A percentile compares a stretch with the other conserved stretches of the same genome.
These are phyloP conservation scores for Colletotrichum siamense DNA, from an alignment of 2,329 filamentous ascomycete species.

Conservation along the genomic window DNA sequence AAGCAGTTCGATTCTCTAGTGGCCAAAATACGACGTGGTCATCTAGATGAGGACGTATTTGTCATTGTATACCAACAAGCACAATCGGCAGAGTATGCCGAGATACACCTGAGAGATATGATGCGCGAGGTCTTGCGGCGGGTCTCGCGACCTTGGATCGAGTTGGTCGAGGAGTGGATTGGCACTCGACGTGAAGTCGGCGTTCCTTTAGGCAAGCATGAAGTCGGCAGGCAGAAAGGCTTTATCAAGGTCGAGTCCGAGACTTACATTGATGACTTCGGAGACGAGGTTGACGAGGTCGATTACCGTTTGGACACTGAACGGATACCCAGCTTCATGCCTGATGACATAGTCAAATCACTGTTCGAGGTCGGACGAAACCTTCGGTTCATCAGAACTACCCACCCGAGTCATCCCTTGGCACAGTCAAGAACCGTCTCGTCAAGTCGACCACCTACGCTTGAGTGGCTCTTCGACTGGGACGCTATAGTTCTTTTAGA, in stretches of 20 bases:
- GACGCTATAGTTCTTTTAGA: conserved; percentile 70
- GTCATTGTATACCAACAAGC: conserved; percentile 67
- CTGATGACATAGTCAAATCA: conserved; percentile 68
- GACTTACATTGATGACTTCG: conserved; percentile 62
- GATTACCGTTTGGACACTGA: conserved; percentile 69
- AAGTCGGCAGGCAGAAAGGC: conserved; percentile 50
- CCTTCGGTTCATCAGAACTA: conserved; percentile 72
- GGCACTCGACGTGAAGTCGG: conserved; percentile 68
- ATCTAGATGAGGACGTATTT: conserved; percentile 66
- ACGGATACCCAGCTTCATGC: conserved; percentile 75
- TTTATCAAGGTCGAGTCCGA: conserved; percentile 66
- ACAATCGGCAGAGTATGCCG: conserved; percentile 67
- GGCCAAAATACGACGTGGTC: conserved; percentile 45
- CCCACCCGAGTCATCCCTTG: conserved; percentile 76
- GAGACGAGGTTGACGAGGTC: conserved; percentile 59
- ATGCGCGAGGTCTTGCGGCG: conserved; percentile 70
- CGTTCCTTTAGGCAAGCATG: conserved; percentile 55
- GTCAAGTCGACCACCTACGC: conserved; percentile 56
- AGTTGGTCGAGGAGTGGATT: conserved; percentile 76
- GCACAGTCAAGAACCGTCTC: conserved; percentile 54
- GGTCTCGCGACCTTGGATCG: conserved; percentile 70
- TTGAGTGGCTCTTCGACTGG: conserved; percentile 78
- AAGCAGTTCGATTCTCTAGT: conserved; percentile 57
- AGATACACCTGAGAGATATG: conserved; percentile 65
- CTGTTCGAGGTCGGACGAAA: conserved; percentile 85